Percentiles rank a stretch among this genome's conserved stretches.
phyloP scores from a whole-genome alignment of 139 green algal genomes.

The Astrephomene gubernaculifera region DNA sequence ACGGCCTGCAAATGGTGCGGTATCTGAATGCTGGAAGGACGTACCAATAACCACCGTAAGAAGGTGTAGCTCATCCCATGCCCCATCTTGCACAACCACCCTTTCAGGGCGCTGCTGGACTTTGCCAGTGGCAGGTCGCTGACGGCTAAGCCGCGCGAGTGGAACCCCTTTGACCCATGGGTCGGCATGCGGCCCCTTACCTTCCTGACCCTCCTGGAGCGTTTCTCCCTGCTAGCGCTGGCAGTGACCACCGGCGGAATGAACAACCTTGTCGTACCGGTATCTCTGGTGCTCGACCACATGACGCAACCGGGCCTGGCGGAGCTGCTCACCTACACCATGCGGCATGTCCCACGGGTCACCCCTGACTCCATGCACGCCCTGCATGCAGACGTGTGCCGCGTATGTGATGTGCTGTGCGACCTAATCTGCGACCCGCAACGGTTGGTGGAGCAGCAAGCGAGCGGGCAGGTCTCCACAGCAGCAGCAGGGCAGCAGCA shows the following conservation, averaged over 20 bases:
- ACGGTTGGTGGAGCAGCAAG: neutral
- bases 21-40: too few species aligned
- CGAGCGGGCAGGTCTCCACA: neutral
- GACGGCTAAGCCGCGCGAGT: neutral
- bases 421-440: neutral
- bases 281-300: conserved; percentile 15
- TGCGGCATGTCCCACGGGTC: neutral
- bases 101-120: conserved; percentile 6
- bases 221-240: neutral
- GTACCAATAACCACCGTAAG: too few species aligned
- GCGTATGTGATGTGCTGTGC: neutral
- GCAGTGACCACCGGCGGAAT: neutral
- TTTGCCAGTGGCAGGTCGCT: neutral
- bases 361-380: neutral
- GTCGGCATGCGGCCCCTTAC: conserved; percentile 2
- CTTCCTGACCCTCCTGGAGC: conserved; percentile 4
- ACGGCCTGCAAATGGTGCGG: too few species aligned
- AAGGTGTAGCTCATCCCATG: too few species aligned
- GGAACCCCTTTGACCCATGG: conserved; percentile 19
- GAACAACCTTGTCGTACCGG: neutral
- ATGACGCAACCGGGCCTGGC: neutral
- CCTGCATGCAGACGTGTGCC: too few species aligned
- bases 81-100: too few species aligned
- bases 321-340: neutral
- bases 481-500: neutral